Conservation (phyloP, 345 rosid species). For the Lepidium africanum region DNA sequence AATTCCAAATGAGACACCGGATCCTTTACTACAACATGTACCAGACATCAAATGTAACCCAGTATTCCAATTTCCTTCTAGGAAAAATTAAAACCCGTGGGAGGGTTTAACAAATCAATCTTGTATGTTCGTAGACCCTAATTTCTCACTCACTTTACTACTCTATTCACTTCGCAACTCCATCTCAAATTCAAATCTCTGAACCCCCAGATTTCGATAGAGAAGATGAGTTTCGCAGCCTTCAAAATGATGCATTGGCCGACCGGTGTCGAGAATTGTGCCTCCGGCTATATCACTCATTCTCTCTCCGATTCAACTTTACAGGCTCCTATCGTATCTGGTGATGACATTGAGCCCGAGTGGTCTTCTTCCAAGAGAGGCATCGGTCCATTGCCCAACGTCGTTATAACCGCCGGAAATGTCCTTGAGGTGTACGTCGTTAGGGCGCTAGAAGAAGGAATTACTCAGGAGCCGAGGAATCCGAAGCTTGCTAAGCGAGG, state of each 20-base stretch:
- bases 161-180: neutral
- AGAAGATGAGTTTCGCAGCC: slow-evolving; percentile 86
- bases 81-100: neutral
- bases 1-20: too few relatives aligned
- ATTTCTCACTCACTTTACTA: neutral
- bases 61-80: too few relatives aligned
- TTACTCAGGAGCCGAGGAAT: slow-evolving; percentile 32
- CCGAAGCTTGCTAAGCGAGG: slow-evolving; percentile 53
- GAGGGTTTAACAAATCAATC: neutral
- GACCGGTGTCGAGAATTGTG: slow-evolving; percentile 76
- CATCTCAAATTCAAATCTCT: neutral
- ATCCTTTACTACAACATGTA: too few relatives aligned
- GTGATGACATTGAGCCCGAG: slow-evolving; percentile 64
- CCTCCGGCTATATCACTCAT: slow-evolving; percentile 79
- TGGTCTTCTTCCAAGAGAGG: slow-evolving; percentile 48
- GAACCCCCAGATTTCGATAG: neutral
- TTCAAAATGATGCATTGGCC: slow-evolving; percentile 98
- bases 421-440: slow-evolving; percentile 76
- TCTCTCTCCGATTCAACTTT: slow-evolving; percentile 51
- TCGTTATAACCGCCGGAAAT: slow-evolving; percentile 65
- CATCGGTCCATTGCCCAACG: slow-evolving; percentile 69
- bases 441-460: slow-evolving; percentile 69
- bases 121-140: neutral
- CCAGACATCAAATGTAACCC: too few relatives aligned
- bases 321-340: slow-evolving; percentile 42